Evolutionary conservation across 148 eudicot genomes (phyloP), one percentile per base, ranked within the genome.

Genomic region (Gaultheria prostrata): DNA sequence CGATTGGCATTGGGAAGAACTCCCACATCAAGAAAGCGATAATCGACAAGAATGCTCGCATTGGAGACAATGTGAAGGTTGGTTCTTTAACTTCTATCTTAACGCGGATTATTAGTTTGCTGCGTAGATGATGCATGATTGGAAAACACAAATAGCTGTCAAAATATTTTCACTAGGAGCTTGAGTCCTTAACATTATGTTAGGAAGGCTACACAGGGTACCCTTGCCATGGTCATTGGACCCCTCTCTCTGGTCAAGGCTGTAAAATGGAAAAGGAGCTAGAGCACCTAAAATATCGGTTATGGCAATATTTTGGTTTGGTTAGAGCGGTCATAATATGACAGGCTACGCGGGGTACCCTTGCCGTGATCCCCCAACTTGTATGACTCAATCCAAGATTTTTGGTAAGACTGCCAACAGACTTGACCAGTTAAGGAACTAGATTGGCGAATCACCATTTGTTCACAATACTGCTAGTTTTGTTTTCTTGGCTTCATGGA

Each of bases 21-120:
- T 83, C 95, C 69, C 97, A 96, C 88, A 91, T 95, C 69, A 94
- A 95, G 87, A 92, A 93, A 86, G 98, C 98, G 57, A 95, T 95
- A 18, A 92, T 95, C 28, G 98, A 95, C 88, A 95, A 95, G 89
- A 95, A 94, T 86, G 98, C 98, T 32, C 92, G 98, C 33, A 95
- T 95, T 70, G 98, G 98, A 35, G 97, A 94, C 63, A 81, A 94
- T 77, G 98, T 94, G 26, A 94, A 93, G 96, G 96, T 94, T 8
- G 65, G 6, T 57, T 57, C 65, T 57, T 6, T 26, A 21, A 18
- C 65, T 57, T 57, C 9, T 57, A 57, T 57, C n/a, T 18, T 57
- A 21, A 57, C 0, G 2, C 7, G 65, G 30, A 10, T 63, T 63
- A 9, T 63, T 1, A n/a, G 69, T 8, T 59, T 21, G 67, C 67